Evolutionary conservation across 2,329 filamentous ascomycete genomes (phyloP).

Genomic region (Cordyceps sp.): DNA sequence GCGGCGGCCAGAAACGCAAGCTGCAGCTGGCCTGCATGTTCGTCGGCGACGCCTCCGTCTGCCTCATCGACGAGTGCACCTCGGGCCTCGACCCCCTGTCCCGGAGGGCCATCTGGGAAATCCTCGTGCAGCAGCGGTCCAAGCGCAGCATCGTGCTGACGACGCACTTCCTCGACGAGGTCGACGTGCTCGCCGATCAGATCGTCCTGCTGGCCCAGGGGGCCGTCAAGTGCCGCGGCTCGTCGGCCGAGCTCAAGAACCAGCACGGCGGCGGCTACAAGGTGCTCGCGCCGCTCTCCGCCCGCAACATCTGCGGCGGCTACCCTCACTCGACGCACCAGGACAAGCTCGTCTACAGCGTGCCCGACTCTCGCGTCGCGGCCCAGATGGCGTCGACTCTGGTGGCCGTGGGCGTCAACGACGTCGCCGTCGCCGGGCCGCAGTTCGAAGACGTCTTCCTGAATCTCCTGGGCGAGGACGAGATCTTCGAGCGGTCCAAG

Average conservation of each 20-base stretch:
- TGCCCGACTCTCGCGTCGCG: conserved; percentile 15
- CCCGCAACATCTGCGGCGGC: conserved; percentile 12
- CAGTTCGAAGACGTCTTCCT: conserved; percentile 18
- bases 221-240: conserved; percentile 42
- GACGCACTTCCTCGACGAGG: conserved; percentile 56
- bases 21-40: conserved; percentile 58
- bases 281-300: conserved; percentile 23
- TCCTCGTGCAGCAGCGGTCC: conserved; percentile 45
- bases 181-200: conserved; percentile 50
- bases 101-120: conserved; percentile 53
- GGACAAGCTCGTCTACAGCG: conserved; percentile 39
- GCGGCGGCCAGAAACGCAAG: conserved; percentile 54
- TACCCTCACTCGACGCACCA: conserved; percentile 31
- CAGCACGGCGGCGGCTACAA: conserved; percentile 46
- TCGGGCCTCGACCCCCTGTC: conserved; percentile 51
- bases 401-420: conserved; percentile 27
- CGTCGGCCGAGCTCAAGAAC: conserved; percentile 47
- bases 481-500: not conserved
- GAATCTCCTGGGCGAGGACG: not conserved
- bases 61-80: conserved; percentile 54
- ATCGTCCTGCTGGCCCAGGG: conserved; percentile 51
- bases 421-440: conserved; percentile 13
- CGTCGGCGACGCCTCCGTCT: conserved; percentile 48
- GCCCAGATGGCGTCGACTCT: conserved; percentile 18
- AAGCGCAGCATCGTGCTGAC: conserved; percentile 48